Conservation (phyloP, 2,329 filamentous ascomycete species). For the Verticillium longisporum region DNA sequence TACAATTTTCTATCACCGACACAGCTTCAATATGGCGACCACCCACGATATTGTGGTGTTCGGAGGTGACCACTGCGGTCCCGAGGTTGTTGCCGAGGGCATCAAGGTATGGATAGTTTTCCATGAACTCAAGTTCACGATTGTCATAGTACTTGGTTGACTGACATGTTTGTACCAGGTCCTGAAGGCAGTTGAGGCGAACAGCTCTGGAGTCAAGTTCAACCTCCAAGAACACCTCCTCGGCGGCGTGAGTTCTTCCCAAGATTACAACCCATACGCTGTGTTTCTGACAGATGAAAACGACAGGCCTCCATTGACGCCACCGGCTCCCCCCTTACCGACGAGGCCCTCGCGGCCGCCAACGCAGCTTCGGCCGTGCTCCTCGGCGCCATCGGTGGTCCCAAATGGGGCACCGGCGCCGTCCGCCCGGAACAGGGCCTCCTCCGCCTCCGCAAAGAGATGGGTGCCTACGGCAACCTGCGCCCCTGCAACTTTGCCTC, state of each 20-base stretch:
- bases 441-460: slow-evolving; percentile 84
- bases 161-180: slow-evolving; percentile 42
- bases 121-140: background rate
- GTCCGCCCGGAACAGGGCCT: slow-evolving; percentile 92
- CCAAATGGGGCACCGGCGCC: slow-evolving; percentile 85
- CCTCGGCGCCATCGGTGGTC: slow-evolving; percentile 90
- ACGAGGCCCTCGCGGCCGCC: slow-evolving; percentile 74
- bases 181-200: slow-evolving; percentile 70
- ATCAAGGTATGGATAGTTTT: slow-evolving; percentile 59
- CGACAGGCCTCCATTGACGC: slow-evolving; percentile 79
- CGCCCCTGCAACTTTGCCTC: slow-evolving; percentile 94
- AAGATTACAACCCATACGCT: background rate
- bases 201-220: slow-evolving; percentile 66
- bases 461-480: slow-evolving; percentile 90
- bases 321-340: slow-evolving; percentile 70
- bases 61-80: slow-evolving; percentile 77
- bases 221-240: slow-evolving; percentile 86
- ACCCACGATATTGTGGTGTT: slow-evolving; percentile 75
- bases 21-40: slow-evolving; percentile 44
- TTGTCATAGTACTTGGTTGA: too few relatives aligned
- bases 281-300: background rate
- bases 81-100: slow-evolving; percentile 79
- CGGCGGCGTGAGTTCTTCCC: slow-evolving; percentile 66
- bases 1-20: background rate
- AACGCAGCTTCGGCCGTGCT: slow-evolving; percentile 85